These are phyloP conservation scores for Salvia hispanica DNA, from an alignment of 257 asterid species.

Conservation along the genomic window DNA sequence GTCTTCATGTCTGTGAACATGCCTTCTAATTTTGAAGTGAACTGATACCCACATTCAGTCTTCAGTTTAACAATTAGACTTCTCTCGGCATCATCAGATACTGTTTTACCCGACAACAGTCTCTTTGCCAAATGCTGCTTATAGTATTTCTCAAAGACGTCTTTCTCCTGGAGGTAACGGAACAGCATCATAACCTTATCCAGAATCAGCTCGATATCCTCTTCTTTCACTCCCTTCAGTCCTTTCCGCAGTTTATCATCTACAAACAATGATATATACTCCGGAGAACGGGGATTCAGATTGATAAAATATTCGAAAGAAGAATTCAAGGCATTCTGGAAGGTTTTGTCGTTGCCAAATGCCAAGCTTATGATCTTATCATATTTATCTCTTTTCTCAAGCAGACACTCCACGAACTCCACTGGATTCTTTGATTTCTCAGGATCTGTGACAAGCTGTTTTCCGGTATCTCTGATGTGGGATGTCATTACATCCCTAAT, in stretches of 20 bases:
- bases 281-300: slow-evolving; percentile 63
- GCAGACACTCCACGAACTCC: slow-evolving; percentile 70
- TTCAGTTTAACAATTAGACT: slow-evolving; percentile 66
- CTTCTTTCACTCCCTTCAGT: slow-evolving; percentile 60
- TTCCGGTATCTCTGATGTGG: slow-evolving; percentile 78
- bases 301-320: slow-evolving; percentile 62
- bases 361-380: slow-evolving; percentile 57
- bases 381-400: slow-evolving; percentile 50
- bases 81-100: slow-evolving; percentile 65
- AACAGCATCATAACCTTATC: slow-evolving; percentile 72
- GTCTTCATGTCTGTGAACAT: slow-evolving; percentile 78
- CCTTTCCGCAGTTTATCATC: slow-evolving; percentile 65
- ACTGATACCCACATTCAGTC: slow-evolving; percentile 70
- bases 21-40: slow-evolving; percentile 69
- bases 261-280: slow-evolving; percentile 60
- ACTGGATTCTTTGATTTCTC: slow-evolving; percentile 86
- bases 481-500: slow-evolving; percentile 82
- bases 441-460: slow-evolving; percentile 80
- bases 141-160: slow-evolving; percentile 66
- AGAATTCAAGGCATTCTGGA: slow-evolving; percentile 64
- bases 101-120: slow-evolving; percentile 58
- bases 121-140: slow-evolving; percentile 70
- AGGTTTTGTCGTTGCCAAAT: slow-evolving; percentile 60
- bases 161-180: slow-evolving; percentile 72
- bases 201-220: slow-evolving; percentile 53